Evolutionary conservation across 345 rosid genomes (phyloP), one percentile per base, ranked within the genome.

Genomic region (Noccaea caerulescens): DNA sequence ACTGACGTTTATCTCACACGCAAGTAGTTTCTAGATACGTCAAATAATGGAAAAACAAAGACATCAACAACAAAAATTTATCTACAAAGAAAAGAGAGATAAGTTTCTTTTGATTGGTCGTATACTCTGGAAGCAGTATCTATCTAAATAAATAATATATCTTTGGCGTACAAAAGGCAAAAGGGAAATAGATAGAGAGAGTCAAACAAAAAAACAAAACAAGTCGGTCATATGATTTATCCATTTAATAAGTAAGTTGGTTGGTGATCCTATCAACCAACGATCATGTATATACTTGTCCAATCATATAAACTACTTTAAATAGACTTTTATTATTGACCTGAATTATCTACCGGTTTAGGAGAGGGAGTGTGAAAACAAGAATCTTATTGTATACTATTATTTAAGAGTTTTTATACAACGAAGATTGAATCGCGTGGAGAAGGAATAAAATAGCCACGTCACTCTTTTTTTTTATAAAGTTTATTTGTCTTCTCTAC

Each of bases 221-320:
- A 73, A 20, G 72, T 73, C 38, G 72, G 72, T 58, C 72, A 43
- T 66, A 50, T 52, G 39, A 49, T 49, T 42, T 67, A 67, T 74
- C 78, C 61, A 18, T 43, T 59, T 18, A 68, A 27, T 27, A 27
- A 3, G 30, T 34, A 36, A 49, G 23, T 74, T 50, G 20, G 68
- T 68, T 68, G 68, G 62, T 67, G 4, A 67, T 34, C 56, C 6
- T 34, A 42, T 42, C 23, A 57, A 50, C 72, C 72, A 66, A 41
- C 76, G 57, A 57, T 18, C 56, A 59, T 9, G 47, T 51, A 58
- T 18, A 65, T 32, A 58, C 39, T 73, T 65, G 41, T 43, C 72
- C 47, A 51, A 25, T 58, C 37, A 66, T 58, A 9, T 32, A 57
- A 39, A 71, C 36, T 18, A 20, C 32, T 32, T 30, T 30, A 13